phyloP scores from a whole-genome alignment of 768 basidiomycete genomes.

The Tylopilus sp. region DNA sequence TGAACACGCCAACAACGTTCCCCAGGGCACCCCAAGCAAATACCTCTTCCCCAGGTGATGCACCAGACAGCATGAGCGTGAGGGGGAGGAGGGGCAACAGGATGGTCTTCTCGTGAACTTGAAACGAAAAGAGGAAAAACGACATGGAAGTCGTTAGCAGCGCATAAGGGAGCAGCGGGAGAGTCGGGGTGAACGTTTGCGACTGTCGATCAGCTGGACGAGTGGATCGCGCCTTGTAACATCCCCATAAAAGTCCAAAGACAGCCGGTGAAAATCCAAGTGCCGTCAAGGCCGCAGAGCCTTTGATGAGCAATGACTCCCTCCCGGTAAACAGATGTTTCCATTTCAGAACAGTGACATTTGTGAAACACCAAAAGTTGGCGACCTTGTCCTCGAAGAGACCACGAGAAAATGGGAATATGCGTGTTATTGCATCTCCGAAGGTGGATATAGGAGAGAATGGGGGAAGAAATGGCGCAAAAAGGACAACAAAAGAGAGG shows the following conservation, averaged over 20 bases:
- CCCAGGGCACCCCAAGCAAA: slow-evolving; percentile 38
- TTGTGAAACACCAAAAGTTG: slow-evolving; percentile 95
- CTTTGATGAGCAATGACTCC: slow-evolving; percentile 53
- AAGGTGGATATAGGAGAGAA: slow-evolving; percentile 50
- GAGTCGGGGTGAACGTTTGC: slow-evolving; percentile 44
- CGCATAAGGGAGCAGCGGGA: slow-evolving; percentile 74
- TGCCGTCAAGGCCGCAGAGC: slow-evolving; percentile 65
- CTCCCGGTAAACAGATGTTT: slow-evolving; percentile 38
- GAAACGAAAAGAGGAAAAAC: slow-evolving; percentile 96
- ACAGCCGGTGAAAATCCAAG: slow-evolving; percentile 68
- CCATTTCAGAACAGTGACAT: slow-evolving; percentile 83
- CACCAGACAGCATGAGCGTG: slow-evolving; percentile 65
- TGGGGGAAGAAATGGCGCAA: slow-evolving; percentile 76
- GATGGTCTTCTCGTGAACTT: slow-evolving; percentile 95
- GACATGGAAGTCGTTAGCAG: slow-evolving; percentile 81
- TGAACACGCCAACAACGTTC: slow-evolving; percentile 85
- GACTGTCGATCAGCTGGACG: neutral
- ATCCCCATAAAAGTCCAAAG: slow-evolving; percentile 39
- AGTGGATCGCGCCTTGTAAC: slow-evolving; percentile 29
- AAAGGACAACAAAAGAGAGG: slow-evolving; percentile 63
- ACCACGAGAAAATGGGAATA: slow-evolving; percentile 90
- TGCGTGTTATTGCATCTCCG: slow-evolving; percentile 67
- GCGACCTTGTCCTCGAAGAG: slow-evolving; percentile 96
- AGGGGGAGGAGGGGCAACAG: slow-evolving; percentile 82
- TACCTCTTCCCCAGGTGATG: slow-evolving; percentile 25